A percentile compares a stretch with the other conserved stretches of the same genome.
phyloP scores from a whole-genome alignment of 305 asterid species.

The Fraxinus sp. region DNA sequence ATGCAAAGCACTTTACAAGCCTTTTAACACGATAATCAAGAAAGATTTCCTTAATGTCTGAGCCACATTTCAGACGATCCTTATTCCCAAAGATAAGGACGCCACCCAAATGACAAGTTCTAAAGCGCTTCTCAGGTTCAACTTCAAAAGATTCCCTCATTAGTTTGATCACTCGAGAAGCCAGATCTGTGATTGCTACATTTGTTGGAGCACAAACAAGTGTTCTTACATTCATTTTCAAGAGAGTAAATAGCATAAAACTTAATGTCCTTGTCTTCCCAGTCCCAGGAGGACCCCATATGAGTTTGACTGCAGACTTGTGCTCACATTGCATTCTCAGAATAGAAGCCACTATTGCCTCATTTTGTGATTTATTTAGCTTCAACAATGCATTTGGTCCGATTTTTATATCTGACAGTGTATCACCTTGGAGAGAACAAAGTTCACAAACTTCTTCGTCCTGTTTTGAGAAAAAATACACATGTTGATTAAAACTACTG shows the following conservation, averaged over 20 bases:
- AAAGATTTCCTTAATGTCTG: conserved; percentile 51
- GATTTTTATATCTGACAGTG: conserved; percentile 22
- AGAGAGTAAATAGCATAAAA: conserved; percentile 42
- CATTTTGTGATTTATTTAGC: conserved; percentile 54
- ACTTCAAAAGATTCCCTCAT: conserved; percentile 35
- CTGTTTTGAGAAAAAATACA: conserved; percentile 25
- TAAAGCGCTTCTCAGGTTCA: conserved; percentile 17
- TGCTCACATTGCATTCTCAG: conserved; percentile 39
- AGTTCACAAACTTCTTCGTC: conserved; percentile 31
- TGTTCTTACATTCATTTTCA: conserved; percentile 43
- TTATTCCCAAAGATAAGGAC: conserved; percentile 57
- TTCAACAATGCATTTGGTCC: conserved; percentile 21
- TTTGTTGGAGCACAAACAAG: conserved; percentile 64
- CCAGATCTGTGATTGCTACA: conserved; percentile 55
- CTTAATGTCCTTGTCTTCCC: conserved; percentile 65
- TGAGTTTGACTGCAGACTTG: conserved; percentile 45
- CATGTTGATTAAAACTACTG: neutral
- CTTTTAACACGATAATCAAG: conserved; percentile 56
- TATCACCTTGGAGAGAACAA: conserved; percentile 23
- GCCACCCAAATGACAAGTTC: conserved; percentile 51
- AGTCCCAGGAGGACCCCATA: conserved; percentile 85
- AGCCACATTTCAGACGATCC: conserved; percentile 45
- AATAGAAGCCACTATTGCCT: conserved; percentile 42
- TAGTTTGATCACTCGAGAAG: conserved; percentile 47
- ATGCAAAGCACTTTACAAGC: conserved; percentile 41